Base-by-base conservation (phyloP, 331 rosid genomes). In the Saraca asoca region DNA sequence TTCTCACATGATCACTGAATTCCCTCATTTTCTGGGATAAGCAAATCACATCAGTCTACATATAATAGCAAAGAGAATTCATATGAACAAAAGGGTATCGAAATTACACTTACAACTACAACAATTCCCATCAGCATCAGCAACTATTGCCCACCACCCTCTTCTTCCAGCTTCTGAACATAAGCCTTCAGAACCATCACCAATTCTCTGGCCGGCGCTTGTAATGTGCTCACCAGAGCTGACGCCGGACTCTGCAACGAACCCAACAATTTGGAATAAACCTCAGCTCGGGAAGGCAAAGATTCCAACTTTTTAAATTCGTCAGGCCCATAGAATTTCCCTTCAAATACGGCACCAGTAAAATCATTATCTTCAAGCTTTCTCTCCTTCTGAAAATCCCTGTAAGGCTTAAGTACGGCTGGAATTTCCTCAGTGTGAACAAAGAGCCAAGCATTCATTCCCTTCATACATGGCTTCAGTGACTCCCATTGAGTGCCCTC, bases 371-470 rank as follows among this genome's bases (percentile, higher is more conserved):
- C 88, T 39, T 89, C 96, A 11, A 93, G 90, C 83, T 87, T 93
- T 75, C 66, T 75, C 82, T 89, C 96, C 80, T 80, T 89, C 86
- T 93, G 98, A 60, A 89, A 93, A 2, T 81, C 85, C 70, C 98
- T 69, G 29, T 84, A 89, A 4, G 98, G 98, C 18, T 93, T 93
- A 42, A 93, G 67, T 1, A 96, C 94, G 0, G 89, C 54, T 0
- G 96, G 98, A 12, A 93, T 89, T 64, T 93, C 98, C 75, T 93
- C 96, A 4, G 85, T 75, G 71, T 89, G 98, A 14, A 93, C 91
- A 20, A 93, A 93, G 15, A 93, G 77, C 98, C 98, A 92, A 5
- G 79, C 94, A 31, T 93, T 93, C 98, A 93, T 93, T 1, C 98
- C 98, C 58, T 64, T 93, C 98, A 93, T 89, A 53, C 98, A 93